Percentiles rank a stretch among this genome's conserved stretches.
Conservation (phyloP, 176 grass and related monocot genomes). For the Elaeis guineensis region DNA sequence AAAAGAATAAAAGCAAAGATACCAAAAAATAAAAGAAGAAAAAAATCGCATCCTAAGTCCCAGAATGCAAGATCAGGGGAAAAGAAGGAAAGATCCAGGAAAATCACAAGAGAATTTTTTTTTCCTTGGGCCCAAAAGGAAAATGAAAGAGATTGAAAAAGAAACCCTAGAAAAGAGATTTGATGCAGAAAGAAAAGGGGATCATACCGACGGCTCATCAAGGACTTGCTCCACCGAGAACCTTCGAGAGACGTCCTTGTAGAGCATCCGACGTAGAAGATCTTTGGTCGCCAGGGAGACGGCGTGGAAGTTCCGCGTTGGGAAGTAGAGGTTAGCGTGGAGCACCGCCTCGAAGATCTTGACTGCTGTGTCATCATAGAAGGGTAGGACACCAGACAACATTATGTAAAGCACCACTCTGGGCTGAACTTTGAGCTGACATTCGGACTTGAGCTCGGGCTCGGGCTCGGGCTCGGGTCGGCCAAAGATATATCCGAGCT, state of each 20-base stretch:
- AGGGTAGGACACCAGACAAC: constrained; percentile 61
- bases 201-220: constrained; percentile 23
- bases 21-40: not conserved
- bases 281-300: constrained; percentile 67
- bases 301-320: constrained; percentile 40
- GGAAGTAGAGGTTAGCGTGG: constrained; percentile 41
- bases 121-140: too few relatives aligned
- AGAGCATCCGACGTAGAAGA: constrained; percentile 74
- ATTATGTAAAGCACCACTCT: constrained; percentile 84
- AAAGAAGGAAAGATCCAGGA: constrained; percentile 2
- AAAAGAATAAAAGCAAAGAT: not conserved
- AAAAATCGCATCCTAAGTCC: not conserved
- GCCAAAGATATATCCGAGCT: too few relatives aligned
- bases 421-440: too few relatives aligned
- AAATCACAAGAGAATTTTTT: too few relatives aligned
- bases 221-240: constrained; percentile 80
- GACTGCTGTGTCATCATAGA: constrained; percentile 46
- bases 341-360: constrained; percentile 58
- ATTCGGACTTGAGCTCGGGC: too few relatives aligned
- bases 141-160: not conserved
- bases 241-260: constrained; percentile 47
- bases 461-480: too few relatives aligned
- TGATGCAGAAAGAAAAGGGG: not conserved
- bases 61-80: too few relatives aligned
- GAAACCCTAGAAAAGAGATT: constrained; percentile 1